Percentiles rank a stretch among this genome's conserved stretches.
Evolutionary conservation across 371 early-diverging fungal genomes (phyloP).

Genomic region (Apophysomyces sp.): DNA sequence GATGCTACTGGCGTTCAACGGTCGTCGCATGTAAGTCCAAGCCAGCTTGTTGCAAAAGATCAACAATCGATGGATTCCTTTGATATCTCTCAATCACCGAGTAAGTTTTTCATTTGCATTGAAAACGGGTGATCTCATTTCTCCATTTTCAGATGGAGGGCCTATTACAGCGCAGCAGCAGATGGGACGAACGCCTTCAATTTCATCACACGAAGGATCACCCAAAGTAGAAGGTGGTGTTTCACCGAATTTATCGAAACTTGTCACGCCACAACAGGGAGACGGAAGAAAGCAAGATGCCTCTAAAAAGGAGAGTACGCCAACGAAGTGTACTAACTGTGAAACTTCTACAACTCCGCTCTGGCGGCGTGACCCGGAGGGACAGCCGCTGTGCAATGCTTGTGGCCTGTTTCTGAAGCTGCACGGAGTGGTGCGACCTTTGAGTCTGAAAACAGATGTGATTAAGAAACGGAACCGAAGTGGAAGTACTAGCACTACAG

Average conservation of each 20-base stretch:
- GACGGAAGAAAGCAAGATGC: slow-evolving; percentile 17
- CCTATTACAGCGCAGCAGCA: background rate
- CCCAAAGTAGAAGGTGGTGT: background rate
- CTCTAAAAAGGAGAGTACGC: slow-evolving; percentile 23
- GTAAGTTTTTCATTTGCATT: background rate
- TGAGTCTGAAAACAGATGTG: slow-evolving; percentile 75
- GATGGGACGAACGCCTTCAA: background rate
- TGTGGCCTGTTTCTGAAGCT: slow-evolving; percentile 73
- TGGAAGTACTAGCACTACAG: slow-evolving; percentile 4
- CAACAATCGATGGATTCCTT: slow-evolving; percentile 7
- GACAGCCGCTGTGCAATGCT: slow-evolving; percentile 62
- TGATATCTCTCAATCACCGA: background rate
- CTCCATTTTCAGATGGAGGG: background rate
- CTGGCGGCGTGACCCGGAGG: slow-evolving; percentile 88
- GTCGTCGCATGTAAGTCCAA: slow-evolving; percentile 33
- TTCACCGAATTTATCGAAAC: slow-evolving; percentile 10
- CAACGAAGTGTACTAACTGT: slow-evolving; percentile 84
- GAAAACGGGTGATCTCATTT: background rate
- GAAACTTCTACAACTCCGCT: slow-evolving; percentile 86
- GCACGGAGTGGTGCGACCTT: slow-evolving; percentile 80
- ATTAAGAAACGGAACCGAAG: slow-evolving; percentile 80
- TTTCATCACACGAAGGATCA: background rate
- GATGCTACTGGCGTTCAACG: background rate
- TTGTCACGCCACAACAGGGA: background rate
- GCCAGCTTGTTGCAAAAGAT: slow-evolving; percentile 23